Evolutionary conservation across 2,329 filamentous ascomycete genomes (phyloP).

Genomic region (Aspergillus flavus): DNA sequence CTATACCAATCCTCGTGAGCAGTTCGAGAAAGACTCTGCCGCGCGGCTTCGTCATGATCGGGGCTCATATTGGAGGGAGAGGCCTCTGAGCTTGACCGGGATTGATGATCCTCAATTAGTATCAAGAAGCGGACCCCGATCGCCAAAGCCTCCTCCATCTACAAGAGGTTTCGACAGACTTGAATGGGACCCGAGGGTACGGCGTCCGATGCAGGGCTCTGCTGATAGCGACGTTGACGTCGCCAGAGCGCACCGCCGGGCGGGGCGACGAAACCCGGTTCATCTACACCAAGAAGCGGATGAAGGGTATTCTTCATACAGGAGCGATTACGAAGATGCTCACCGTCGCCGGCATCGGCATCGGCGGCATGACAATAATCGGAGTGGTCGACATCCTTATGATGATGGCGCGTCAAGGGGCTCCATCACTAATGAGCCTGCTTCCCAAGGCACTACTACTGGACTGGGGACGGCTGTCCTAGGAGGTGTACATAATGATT

Average conservation of each 20-base stretch:
- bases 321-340: constrained; percentile 49
- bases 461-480: constrained; percentile 42
- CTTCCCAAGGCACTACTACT: constrained; percentile 21
- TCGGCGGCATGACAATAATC: constrained; percentile 25
- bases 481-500: constrained; percentile 39
- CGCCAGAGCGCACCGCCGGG: constrained; percentile 34
- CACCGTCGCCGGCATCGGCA: constrained; percentile 42
- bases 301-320: constrained; percentile 44
- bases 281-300: constrained; percentile 53
- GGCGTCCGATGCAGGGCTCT: constrained; percentile 25
- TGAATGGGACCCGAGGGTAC: constrained; percentile 31
- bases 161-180: constrained; percentile 42
- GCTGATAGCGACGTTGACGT: constrained; percentile 40
- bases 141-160: constrained; percentile 40
- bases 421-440: constrained; percentile 16
- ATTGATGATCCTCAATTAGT: constrained; percentile 37
- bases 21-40: constrained; percentile 50
- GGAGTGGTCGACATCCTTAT: constrained; percentile 17
- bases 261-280: constrained; percentile 48
- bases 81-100: constrained; percentile 45
- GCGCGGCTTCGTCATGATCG: constrained; percentile 37
- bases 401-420: constrained; percentile 27
- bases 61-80: constrained; percentile 27
- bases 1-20: constrained; percentile 51
- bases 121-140: constrained; percentile 31